These are phyloP conservation scores for Pezicula carpinea DNA, from an alignment of 2,329 filamentous ascomycete species.

Conservation along the genomic window DNA sequence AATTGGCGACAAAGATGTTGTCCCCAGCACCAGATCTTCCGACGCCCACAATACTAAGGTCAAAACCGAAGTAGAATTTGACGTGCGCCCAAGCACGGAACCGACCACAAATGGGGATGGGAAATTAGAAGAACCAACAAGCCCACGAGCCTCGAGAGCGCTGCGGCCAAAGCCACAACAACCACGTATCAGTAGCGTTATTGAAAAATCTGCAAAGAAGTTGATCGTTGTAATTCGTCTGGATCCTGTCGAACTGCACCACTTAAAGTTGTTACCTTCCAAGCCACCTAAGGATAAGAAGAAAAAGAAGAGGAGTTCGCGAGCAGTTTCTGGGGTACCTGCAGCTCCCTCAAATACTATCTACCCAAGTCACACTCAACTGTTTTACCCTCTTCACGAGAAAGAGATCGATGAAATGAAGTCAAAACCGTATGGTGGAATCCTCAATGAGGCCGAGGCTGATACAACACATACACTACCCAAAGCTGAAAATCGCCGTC, in stretches of 20 bases:
- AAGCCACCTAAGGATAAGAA: constrained; percentile 43
- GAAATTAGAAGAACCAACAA: constrained; percentile 18
- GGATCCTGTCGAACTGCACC: constrained; percentile 52
- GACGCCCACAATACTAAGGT: constrained; percentile 4
- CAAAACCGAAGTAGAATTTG: background rate
- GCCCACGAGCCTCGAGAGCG: constrained; percentile 49
- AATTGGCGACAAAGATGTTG: constrained; percentile 18
- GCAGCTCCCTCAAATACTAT: constrained; percentile 29
- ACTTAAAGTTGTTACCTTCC: constrained; percentile 54
- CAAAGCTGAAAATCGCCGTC: constrained; percentile 70
- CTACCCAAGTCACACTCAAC: constrained; percentile 57
- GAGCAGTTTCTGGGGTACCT: constrained; percentile 35
- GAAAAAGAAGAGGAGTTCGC: constrained; percentile 36
- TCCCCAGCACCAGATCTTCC: constrained; percentile 8
- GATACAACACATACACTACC: constrained; percentile 89
- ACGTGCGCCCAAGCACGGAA: background rate
- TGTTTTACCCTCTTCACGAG: constrained; percentile 85
- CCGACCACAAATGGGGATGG: constrained; percentile 15
- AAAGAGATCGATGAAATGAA: constrained; percentile 85
- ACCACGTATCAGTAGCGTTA: constrained; percentile 32
- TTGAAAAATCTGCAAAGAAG: constrained; percentile 26
- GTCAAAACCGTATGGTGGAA: constrained; percentile 92
- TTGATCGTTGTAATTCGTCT: constrained; percentile 56
- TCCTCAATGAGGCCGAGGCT: constrained; percentile 81
- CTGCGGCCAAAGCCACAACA: constrained; percentile 45